Evolutionary conservation across 768 basidiomycete species (phyloP).

Genomic region (Leccinum obscurum): DNA sequence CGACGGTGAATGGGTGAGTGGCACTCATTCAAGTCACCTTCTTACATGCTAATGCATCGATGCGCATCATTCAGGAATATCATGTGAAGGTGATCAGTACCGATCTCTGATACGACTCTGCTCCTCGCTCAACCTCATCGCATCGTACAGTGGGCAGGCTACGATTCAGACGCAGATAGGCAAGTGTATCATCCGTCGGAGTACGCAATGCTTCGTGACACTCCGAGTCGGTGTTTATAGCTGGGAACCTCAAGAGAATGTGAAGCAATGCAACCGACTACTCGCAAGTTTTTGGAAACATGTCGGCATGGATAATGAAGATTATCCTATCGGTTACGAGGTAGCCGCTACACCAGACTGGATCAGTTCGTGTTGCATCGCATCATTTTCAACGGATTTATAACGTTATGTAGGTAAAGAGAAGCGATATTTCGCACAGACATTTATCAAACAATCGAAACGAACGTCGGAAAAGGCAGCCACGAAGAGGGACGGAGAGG

Average conservation of each 20-base stretch:
- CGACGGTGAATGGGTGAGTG: slow-evolving; percentile 53
- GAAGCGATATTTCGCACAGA: slow-evolving; percentile 37
- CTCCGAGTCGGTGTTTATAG: slow-evolving; percentile 33
- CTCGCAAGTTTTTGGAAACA: slow-evolving; percentile 65
- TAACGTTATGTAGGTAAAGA: slow-evolving; percentile 35
- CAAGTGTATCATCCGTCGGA: slow-evolving; percentile 26
- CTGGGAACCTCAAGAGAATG: slow-evolving; percentile 69
- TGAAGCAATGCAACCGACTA: slow-evolving; percentile 56
- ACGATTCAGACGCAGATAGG: slow-evolving; percentile 58
- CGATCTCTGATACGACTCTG: not conserved
- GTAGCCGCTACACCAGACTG: slow-evolving; percentile 47
- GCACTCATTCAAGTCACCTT: not conserved
- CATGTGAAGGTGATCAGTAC: slow-evolving; percentile 55
- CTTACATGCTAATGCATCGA: not conserved
- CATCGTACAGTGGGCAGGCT: slow-evolving; percentile 62
- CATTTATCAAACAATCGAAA: slow-evolving; percentile 25
- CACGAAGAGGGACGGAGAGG: slow-evolving; percentile 24
- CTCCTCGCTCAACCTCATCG: slow-evolving; percentile 6
- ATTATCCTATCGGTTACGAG: slow-evolving; percentile 50
- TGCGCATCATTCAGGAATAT: slow-evolving; percentile 50
- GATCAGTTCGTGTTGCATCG: slow-evolving; percentile 48
- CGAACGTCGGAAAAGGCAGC: slow-evolving; percentile 15
- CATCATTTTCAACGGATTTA: not conserved
- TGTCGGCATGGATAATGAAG: slow-evolving; percentile 55
- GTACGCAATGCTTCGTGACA: not conserved